Evolutionary conservation across 2,329 filamentous ascomycete species (phyloP).

Genomic region (Catunica adiposa): DNA sequence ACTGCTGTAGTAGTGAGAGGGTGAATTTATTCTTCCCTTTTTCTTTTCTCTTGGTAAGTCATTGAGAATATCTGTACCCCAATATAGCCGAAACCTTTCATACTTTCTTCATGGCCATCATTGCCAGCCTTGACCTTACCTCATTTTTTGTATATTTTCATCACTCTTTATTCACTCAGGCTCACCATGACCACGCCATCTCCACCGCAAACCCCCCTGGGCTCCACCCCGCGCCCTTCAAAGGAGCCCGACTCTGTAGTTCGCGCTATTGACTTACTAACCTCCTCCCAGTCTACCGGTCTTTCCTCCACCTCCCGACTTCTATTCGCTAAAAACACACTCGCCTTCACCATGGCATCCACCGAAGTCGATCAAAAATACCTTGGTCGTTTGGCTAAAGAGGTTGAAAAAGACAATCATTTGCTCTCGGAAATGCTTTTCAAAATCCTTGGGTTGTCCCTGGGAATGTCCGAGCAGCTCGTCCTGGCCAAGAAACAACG

Average conservation of each 20-base stretch:
- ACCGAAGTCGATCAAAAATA: conserved; percentile 97
- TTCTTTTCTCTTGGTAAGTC: neutral
- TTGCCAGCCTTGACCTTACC: neutral
- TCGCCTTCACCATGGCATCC: conserved; percentile 57
- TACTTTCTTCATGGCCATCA: neutral
- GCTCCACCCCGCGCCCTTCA: too few species aligned
- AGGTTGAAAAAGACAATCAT: conserved; percentile 60
- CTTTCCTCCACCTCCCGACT: neutral
- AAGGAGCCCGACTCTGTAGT: neutral
- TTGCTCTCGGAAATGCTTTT: conserved; percentile 70
- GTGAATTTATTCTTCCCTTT: neutral
- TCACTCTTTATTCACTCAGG: neutral
- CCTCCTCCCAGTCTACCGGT: neutral
- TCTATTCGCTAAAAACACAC: neutral
- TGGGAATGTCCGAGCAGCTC: conserved; percentile 72
- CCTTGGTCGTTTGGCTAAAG: conserved; percentile 71
- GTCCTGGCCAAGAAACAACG: conserved; percentile 69
- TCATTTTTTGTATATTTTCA: neutral
- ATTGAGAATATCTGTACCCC: neutral
- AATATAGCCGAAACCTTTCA: neutral
- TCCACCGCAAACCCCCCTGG: neutral
- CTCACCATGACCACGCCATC: neutral
- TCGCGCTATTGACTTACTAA: neutral
- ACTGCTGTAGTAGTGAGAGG: neutral
- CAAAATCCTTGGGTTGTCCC: conserved; percentile 78